Base-by-base conservation (phyloP, 306 rosid species). In the Argentina anserina region DNA sequence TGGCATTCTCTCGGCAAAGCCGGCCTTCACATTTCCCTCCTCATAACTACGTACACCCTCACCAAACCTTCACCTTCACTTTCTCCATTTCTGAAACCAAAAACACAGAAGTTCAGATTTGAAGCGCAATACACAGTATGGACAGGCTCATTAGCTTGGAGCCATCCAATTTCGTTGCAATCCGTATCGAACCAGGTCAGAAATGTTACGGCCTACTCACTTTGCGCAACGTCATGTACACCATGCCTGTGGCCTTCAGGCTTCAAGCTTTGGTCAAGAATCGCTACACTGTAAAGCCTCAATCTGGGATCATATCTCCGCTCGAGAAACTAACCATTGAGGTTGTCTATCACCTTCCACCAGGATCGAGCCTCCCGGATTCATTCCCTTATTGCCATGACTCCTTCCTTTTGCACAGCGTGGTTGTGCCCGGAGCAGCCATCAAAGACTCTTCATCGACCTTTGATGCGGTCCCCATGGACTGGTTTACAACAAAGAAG, bases 191-290 rank as follows among this genome's bases (percentile, higher is more conserved):
- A 65, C 70, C 78, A 0, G 84, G 86, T 0, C 87, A 83, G 29
- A 93, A 82, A 79, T 90, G 93, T 28, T 70, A 66, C 7, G 97
- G 97, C 43, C 69, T 41, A 9, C 76, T 90, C 4, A 87, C 89
- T 37, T 60, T 93, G 33, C 80, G 87, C 60, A 93, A 93, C 43
- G 98, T 93, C 36, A 93, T 93, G 98, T 83, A 90, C 82, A 93
- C 98, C 15, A 90, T 93, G 98, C 97, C 98, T 0, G 96, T 93
- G 40, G 98, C 98, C 60, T 93, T 90, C 56, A 74, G 89, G 43
- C 88, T 93, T 21, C 93, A 90, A 36, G 88, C 97, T 0, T 56
- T 84, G 10, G 75, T 87, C 70, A 90, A 86, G 61, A 74, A 84
- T 3, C 90, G 93, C n/a, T 93, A 87, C 78, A 71, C 87, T 0